Conservation (phyloP, 164 flowering plant genomes). For the Nymphaea colorata region DNA sequence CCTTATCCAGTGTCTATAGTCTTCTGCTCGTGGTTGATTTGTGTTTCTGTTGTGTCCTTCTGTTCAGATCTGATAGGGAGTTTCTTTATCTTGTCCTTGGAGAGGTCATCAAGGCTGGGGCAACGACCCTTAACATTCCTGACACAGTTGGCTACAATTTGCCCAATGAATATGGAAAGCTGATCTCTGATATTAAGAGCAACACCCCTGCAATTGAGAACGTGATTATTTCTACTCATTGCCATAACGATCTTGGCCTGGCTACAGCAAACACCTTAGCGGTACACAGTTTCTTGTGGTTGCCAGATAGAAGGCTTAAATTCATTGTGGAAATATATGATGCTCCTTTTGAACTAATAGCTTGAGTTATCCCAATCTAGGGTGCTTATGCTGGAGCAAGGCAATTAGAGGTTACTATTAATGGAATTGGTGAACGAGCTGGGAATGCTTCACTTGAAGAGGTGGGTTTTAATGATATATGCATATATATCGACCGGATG, state of each 20-base stretch:
- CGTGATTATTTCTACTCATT: constrained; percentile 92
- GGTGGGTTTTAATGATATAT: constrained; percentile 22
- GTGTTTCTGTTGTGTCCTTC: not conserved
- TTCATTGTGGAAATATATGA: not conserved
- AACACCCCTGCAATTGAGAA: constrained; percentile 88
- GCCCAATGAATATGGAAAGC: constrained; percentile 63
- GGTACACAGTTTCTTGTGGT: constrained; percentile 24
- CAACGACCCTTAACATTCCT: constrained; percentile 96
- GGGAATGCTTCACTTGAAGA: constrained; percentile 98
- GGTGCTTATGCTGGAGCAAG: constrained; percentile 91
- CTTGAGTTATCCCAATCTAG: constrained; percentile 27
- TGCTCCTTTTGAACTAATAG: constrained; percentile 9
- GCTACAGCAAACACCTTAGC: constrained; percentile 85
- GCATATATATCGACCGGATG: not conserved
- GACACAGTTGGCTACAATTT: constrained; percentile 85
- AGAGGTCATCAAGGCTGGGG: constrained; percentile 92
- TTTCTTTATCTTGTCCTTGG: constrained; percentile 72
- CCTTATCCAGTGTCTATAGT: too few species aligned
- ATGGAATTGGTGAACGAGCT: constrained; percentile 99
- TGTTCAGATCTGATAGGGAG: constrained; percentile 70
- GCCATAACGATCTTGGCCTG: constrained; percentile 98
- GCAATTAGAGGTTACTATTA: constrained; percentile 83
- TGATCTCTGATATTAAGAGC: constrained; percentile 81
- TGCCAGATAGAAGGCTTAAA: not conserved
- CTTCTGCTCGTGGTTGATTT: not conserved